Conservation (phyloP, 164 flowering plant genomes). For the Magnolia changhungtana region DNA sequence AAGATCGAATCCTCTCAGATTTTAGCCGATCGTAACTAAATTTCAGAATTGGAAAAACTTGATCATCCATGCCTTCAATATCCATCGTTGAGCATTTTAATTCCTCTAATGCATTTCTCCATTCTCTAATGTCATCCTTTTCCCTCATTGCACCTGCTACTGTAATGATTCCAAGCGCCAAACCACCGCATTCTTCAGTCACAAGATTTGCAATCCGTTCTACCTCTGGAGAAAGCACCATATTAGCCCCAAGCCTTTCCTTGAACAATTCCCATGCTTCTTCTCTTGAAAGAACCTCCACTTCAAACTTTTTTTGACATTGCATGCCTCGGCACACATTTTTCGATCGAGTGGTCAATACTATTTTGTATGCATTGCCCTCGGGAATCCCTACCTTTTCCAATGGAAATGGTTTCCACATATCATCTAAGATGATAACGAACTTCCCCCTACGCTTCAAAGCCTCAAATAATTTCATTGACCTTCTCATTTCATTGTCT, state of each 20-base stretch:
- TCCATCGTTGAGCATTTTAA: neutral
- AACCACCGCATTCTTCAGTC: neutral
- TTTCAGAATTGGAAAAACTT: neutral
- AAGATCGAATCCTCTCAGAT: neutral
- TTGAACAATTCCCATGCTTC: neutral
- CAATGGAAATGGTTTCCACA: neutral
- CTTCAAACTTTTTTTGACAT: too few species aligned
- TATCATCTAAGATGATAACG: neutral
- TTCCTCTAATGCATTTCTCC: neutral
- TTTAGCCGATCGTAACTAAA: conserved; percentile 1
- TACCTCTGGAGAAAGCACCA: neutral
- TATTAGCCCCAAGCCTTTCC: neutral
- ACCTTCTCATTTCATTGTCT: neutral
- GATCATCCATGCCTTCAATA: neutral
- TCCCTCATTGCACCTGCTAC: neutral
- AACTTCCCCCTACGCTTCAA: neutral
- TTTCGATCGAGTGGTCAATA: neutral
- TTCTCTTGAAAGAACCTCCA: neutral
- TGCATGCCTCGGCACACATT: neutral
- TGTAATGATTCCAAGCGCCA: neutral
- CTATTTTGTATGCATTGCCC: neutral
- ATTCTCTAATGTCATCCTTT: neutral
- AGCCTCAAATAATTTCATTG: neutral
- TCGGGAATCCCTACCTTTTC: neutral
- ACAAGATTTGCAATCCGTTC: neutral